A percentile compares a stretch with the other conserved stretches of the same genome.
phyloP scores from a whole-genome alignment of 2,329 filamentous ascomycete species.

The Botrytis squamosa region DNA sequence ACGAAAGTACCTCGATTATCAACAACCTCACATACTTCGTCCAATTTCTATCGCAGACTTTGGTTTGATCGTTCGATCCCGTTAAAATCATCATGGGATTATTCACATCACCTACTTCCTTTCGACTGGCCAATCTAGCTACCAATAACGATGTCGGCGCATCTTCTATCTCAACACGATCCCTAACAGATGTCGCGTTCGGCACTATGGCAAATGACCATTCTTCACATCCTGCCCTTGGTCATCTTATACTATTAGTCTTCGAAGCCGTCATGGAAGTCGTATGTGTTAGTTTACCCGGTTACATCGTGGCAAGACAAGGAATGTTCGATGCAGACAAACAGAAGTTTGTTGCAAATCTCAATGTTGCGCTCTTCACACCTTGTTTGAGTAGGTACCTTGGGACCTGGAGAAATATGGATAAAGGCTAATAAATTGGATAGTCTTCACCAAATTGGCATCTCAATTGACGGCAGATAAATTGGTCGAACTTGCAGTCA shows the following conservation, averaged over 20 bases:
- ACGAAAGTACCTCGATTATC: constrained; percentile 13
- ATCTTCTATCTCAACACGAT: constrained; percentile 28
- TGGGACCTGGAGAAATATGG: background rate
- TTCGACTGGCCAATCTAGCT: constrained; percentile 43
- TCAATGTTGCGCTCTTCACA: constrained; percentile 95
- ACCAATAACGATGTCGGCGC: constrained; percentile 32
- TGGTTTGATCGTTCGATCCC: background rate
- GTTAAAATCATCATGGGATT: constrained; percentile 40
- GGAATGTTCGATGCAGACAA: constrained; percentile 95
- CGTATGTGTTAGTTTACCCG: constrained; percentile 89
- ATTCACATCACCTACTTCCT: constrained; percentile 49
- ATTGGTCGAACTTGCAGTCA: constrained; percentile 84
- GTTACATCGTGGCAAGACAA: constrained; percentile 84
- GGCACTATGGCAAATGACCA: constrained; percentile 32
- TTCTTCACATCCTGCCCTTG: constrained; percentile 46
- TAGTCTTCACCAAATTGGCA: constrained; percentile 95
- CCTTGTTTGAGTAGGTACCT: constrained; percentile 79
- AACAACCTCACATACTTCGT: background rate
- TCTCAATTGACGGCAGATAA: constrained; percentile 92
- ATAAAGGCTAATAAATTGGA: constrained; percentile 23
- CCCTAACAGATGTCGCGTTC: constrained; percentile 32
- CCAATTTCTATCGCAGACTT: background rate
- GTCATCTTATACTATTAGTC: constrained; percentile 50
- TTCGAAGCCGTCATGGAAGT: constrained; percentile 95
- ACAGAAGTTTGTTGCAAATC: constrained; percentile 93